Conservation (phyloP, 176 grass and related monocot species). For the Urochloa ruziziensis region DNA sequence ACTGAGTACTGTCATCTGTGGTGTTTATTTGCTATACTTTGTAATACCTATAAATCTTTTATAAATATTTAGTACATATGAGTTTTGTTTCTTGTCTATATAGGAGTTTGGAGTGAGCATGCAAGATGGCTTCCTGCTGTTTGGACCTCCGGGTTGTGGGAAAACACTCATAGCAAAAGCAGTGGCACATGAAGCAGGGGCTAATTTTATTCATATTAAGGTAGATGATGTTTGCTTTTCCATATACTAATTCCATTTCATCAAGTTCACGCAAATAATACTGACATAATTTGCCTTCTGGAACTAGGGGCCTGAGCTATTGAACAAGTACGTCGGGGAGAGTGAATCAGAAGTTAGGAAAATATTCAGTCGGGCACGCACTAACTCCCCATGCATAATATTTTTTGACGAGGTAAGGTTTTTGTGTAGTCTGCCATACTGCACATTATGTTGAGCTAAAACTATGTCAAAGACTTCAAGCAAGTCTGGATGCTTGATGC, state of each 20-base stretch:
- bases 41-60: background rate
- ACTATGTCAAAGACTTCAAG: background rate
- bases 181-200: constrained; percentile 90
- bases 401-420: constrained; percentile 89
- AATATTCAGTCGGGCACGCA: constrained; percentile 80
- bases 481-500: background rate
- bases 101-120: constrained; percentile 77
- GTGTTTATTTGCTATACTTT: constrained; percentile 4
- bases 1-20: background rate
- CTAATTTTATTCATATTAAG: constrained; percentile 99
- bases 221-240: constrained; percentile 33
- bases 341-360: constrained; percentile 88
- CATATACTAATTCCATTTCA: background rate
- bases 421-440: background rate
- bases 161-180: constrained; percentile 99
- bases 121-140: constrained; percentile 82
- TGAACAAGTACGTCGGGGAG: constrained; percentile 97
- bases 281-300: background rate
- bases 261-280: background rate
- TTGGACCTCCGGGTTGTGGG: constrained; percentile 90
- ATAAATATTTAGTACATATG: background rate
- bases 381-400: constrained; percentile 73
- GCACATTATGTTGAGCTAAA: background rate
- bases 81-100: constrained; percentile 3
- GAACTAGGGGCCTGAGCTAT: constrained; percentile 75